Base-by-base conservation (phyloP, 257 asterid species). In the Ilex asprella region DNA sequence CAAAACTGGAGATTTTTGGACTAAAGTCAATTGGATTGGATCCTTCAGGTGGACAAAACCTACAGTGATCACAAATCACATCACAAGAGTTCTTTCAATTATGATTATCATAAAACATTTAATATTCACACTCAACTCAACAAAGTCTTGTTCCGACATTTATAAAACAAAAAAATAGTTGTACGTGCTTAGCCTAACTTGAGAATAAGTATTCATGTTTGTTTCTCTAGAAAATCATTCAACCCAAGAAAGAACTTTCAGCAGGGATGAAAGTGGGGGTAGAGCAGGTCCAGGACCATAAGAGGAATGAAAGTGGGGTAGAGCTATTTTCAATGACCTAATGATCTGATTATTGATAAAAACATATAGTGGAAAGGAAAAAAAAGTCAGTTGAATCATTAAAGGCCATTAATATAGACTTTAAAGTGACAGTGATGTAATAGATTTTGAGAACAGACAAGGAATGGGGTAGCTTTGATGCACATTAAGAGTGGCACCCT, bases 1-100 rank as follows among this genome's bases (percentile, higher is more conserved):
- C 21, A 75, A 72, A 61, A 60, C 56, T 15, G 56, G 47, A 57
- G 56, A 60, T 63, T 75, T 82, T 68, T 81, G 77, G 56, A 77
- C 68, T 1, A 73, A 47, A 59, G 71, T 58, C 46, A 75, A 77
- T 16, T 62, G 72, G 69, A 80, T 79, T 6, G 88, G 77, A 16
- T 83, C 95, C 82, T 83, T 90, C 63, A 81, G 74, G 67, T 79
- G 95, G 50, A 83, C 81, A 74, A 90, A 81, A 78, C 88, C 97
- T 90, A 64, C 50, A 56, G 32, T 27, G 43, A 50, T 44, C 27
- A 58, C 13, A 7, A 13, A 46, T 62, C 16, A 58, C 51, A 67
- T 67, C 6, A 60, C 39, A 16, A 59, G 39, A 14, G 12, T 35
- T 35, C 8, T 8, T 35, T 35, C 41, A 35, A 8, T 4, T 21